Percentiles rank a stretch among this genome's conserved stretches.
Conservation (phyloP, 805 yeast species). For the Saturnispora zaruensis region DNA sequence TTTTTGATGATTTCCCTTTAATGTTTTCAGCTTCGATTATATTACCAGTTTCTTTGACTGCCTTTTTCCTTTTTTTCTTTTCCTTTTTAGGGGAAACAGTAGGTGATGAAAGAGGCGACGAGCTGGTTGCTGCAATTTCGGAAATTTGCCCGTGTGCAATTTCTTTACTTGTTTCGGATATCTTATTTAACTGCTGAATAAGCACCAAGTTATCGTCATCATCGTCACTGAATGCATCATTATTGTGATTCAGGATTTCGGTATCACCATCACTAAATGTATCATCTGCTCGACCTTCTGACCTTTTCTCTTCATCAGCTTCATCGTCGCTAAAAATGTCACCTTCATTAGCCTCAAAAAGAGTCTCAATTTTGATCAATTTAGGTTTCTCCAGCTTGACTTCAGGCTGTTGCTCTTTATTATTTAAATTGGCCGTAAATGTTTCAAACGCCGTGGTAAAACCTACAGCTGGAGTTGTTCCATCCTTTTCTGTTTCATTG, state of each 20-base stretch:
- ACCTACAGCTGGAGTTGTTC: neutral
- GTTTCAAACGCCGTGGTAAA: slow-evolving; percentile 6
- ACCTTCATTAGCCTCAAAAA: neutral
- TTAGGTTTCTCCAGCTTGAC: neutral
- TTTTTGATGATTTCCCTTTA: neutral
- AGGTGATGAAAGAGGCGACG: neutral
- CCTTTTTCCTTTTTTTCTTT: neutral
- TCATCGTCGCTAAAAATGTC: slow-evolving; percentile 8
- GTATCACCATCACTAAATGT: slow-evolving; percentile 8
- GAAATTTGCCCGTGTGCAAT: neutral
- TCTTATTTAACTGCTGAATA: slow-evolving; percentile 2
- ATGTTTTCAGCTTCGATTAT: neutral
- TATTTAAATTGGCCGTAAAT: neutral
- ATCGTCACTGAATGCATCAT: slow-evolving; percentile 8
- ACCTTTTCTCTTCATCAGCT: neutral
- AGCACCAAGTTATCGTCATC: neutral
- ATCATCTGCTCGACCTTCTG: neutral
- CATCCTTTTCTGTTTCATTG: neutral
- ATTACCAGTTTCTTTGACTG: neutral
- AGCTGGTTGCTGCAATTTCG: neutral
- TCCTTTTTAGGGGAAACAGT: neutral
- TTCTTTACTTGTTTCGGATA: neutral
- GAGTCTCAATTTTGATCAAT: neutral
- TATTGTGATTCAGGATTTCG: neutral
- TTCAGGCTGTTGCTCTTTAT: neutral